Evolutionary conservation across 345 rosid species (phyloP), one percentile per base, ranked within the genome.

Genomic region (Trapa bicornis): DNA sequence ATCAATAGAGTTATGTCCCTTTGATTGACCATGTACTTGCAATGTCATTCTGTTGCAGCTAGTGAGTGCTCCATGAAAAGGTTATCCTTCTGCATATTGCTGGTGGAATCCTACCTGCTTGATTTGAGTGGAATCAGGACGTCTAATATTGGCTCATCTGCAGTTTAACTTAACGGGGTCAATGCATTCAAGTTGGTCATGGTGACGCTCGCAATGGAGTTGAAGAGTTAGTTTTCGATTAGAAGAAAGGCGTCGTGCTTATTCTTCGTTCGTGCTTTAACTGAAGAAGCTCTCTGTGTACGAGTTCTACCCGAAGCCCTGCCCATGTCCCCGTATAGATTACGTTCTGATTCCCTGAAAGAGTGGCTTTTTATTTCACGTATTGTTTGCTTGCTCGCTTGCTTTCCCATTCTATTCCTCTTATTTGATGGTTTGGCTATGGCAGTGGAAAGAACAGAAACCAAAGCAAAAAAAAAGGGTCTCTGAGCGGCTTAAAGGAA

Each of bases 401-500:
- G 15, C 63, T 58, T 10, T 41, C 7, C 43, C 43, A 8, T 41
- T 41, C 43, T 3, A 39, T 3, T 3, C 43, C 7, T 1, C 43
- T 1, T 2, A 41, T 41, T 22, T 4, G 14, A 32, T 37, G 62
- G 43, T 32, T 57, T 33, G 61, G 32, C 62, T 22, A 2, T 57
- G 7, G 3, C 37, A 50, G 62, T 9, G 62, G 37, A 14, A 32
- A 11, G 13, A 57, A 22, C 32, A 57, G 33, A 33, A 33, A 6
- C 63, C 8, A 32, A 11, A 10, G 15, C 14, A 58, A 58, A 22
- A 22, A 22, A 22, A 22, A 32, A 35, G 63, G 15, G 12, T 58
- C 33, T 32, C 33, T 7, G 63, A 33, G 63, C 63, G 63, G 63
- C 63, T 35, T 4, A 41, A 62, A 62, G 65, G 65, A 62, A 37